phyloP scores from a whole-genome alignment of 208 protist genomes.

The Trypanosoma avium region DNA sequence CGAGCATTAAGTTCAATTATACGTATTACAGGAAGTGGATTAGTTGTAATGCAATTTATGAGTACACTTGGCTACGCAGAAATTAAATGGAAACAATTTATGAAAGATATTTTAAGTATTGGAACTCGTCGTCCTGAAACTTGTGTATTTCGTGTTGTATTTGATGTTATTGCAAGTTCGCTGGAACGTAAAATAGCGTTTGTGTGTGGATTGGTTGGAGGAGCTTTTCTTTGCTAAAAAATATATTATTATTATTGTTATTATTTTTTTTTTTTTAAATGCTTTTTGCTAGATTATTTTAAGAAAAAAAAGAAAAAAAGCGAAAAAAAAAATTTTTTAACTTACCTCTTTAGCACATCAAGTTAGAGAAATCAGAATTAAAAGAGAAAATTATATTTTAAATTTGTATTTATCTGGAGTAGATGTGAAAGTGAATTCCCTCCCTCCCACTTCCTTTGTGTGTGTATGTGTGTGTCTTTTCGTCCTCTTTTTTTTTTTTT shows the following conservation, averaged over 20 bases:
- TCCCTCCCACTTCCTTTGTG: too few relatives aligned
- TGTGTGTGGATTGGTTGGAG: constrained; percentile 8
- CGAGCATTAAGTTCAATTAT: constrained; percentile 3
- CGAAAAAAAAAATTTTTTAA: too few relatives aligned
- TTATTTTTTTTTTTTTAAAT: constrained; percentile 10
- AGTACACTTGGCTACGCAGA: constrained; percentile 58
- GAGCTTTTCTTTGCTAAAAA: constrained; percentile 18
- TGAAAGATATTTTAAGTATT: constrained; percentile 33
- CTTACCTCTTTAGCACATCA: too few relatives aligned
- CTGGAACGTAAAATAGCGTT: constrained; percentile 13
- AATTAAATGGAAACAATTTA: constrained; percentile 48
- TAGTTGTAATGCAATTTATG: constrained; percentile 45
- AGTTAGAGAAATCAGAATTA: too few relatives aligned
- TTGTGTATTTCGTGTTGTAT: background rate
- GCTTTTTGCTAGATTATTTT: too few relatives aligned
- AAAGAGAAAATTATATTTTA: too few relatives aligned
- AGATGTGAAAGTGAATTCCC: too few relatives aligned
- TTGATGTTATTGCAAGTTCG: constrained; percentile 1
- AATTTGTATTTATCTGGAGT: too few relatives aligned
- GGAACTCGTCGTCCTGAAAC: background rate
- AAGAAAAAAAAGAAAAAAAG: too few relatives aligned
- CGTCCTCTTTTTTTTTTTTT: too few relatives aligned
- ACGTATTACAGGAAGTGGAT: constrained; percentile 20
- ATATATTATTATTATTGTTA: background rate
- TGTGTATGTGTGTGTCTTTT: too few relatives aligned